phyloP scores from a whole-genome alignment of 768 basidiomycete genomes.

The Pisolithus sp. region DNA sequence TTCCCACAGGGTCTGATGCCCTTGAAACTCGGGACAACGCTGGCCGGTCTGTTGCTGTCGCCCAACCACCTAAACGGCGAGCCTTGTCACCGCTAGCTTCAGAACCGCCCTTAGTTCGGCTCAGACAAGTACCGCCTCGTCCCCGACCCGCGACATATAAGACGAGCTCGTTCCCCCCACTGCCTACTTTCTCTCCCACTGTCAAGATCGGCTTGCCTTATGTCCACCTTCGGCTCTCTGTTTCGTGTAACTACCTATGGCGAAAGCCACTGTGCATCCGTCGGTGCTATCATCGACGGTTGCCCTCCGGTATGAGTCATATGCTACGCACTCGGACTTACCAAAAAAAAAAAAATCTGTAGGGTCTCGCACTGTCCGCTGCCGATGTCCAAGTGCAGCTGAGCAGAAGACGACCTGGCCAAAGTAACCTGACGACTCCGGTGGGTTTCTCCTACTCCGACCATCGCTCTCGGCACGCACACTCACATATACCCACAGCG shows the following conservation, averaged over 20 bases:
- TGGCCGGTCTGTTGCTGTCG: too few relatives aligned
- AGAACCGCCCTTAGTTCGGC: conserved; percentile 14
- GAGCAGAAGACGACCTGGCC: conserved; percentile 87
- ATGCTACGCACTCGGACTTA: conserved; percentile 11
- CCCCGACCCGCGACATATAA: conserved; percentile 14
- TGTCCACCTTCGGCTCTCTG: conserved; percentile 90
- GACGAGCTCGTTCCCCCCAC: conserved; percentile 7
- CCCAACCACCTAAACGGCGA: not conserved
- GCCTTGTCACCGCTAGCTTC: not conserved
- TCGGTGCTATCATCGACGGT: conserved; percentile 96
- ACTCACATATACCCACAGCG: conserved; percentile 43
- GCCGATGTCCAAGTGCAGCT: conserved; percentile 89
- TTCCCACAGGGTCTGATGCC: not conserved
- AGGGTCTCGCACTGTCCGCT: conserved; percentile 80
- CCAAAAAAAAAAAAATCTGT: not conserved
- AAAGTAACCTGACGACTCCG: conserved; percentile 94
- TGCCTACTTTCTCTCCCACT: not conserved
- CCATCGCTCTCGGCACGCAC: not conserved
- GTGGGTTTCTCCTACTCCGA: conserved; percentile 42
- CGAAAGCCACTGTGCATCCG: conserved; percentile 94
- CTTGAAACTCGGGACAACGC: too few relatives aligned
- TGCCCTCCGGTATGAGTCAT: conserved; percentile 76
- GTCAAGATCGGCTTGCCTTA: conserved; percentile 25
- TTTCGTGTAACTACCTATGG: conserved; percentile 97
- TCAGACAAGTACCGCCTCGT: conserved; percentile 15